Conservation (phyloP, 352 stramenopile species). For the Paralagenidium karlingii region DNA sequence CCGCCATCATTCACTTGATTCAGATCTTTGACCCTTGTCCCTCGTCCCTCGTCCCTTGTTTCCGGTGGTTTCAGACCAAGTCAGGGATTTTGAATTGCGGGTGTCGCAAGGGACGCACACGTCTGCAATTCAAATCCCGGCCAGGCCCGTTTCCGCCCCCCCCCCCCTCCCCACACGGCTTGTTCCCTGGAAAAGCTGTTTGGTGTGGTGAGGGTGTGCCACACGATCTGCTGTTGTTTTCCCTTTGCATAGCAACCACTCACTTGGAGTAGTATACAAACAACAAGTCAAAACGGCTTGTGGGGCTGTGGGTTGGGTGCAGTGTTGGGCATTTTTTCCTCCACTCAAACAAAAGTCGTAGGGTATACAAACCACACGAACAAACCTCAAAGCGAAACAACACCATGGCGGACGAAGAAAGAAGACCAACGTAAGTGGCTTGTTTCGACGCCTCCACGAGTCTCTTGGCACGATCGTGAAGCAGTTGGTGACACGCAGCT, state of each 20-base stretch:
- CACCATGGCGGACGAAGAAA: slow-evolving; percentile 77
- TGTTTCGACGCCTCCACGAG: background rate
- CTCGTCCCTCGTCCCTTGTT: slow-evolving; percentile 5
- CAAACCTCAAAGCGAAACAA: slow-evolving; percentile 9
- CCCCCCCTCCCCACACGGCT: background rate
- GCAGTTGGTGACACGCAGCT: background rate
- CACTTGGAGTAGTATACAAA: slow-evolving; percentile 58
- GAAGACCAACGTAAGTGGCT: slow-evolving; percentile 39
- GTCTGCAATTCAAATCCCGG: slow-evolving; percentile 10
- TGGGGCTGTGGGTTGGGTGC: slow-evolving; percentile 1
- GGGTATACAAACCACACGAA: slow-evolving; percentile 21
- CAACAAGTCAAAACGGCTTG: slow-evolving; percentile 28
- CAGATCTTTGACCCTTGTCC: slow-evolving; percentile 4
- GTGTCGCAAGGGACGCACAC: no score
- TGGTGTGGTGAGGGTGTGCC: slow-evolving; percentile 1
- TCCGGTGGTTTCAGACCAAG: no score
- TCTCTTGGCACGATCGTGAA: background rate
- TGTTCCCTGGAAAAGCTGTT: slow-evolving; percentile 2
- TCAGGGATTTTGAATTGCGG: no score
- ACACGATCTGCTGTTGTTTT: background rate
- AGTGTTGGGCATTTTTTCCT: slow-evolving; percentile 10
- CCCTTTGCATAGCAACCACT: slow-evolving; percentile 16
- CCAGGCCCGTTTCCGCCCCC: background rate
- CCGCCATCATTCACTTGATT: slow-evolving; percentile 7
- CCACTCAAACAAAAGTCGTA: slow-evolving; percentile 21